These are phyloP conservation scores for Gelatoporia subvermispora DNA, from an alignment of 768 basidiomycete genomes.

Conservation along the genomic window DNA sequence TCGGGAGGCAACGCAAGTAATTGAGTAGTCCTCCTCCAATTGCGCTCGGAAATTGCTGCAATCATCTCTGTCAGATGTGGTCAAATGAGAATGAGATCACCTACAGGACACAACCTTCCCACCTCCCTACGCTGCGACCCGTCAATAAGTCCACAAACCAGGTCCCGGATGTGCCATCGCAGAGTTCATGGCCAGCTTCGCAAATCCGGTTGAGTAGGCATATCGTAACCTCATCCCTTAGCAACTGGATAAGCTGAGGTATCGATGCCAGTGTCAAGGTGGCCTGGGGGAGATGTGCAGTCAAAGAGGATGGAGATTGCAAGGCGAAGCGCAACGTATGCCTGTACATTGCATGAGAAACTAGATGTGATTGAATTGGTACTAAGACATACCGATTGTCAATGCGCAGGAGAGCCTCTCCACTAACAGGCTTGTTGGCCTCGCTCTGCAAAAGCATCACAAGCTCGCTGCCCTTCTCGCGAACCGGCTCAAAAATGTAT, in stretches of 20 bases:
- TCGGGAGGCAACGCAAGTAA: constrained; percentile 57
- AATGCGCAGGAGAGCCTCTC: constrained; percentile 70
- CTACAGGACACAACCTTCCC: constrained; percentile 76
- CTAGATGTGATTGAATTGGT: background rate
- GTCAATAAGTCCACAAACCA: constrained; percentile 78
- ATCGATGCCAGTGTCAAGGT: constrained; percentile 70
- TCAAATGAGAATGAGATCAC: constrained; percentile 24
- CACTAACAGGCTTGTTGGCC: constrained; percentile 45
- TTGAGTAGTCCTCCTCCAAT: constrained; percentile 43
- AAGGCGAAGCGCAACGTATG: constrained; percentile 75
- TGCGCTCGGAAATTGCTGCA: constrained; percentile 60
- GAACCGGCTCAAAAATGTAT: constrained; percentile 58
- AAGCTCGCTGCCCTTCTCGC: constrained; percentile 60
- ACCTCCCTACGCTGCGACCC: constrained; percentile 61
- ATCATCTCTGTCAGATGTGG: background rate
- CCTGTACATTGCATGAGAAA: constrained; percentile 29
- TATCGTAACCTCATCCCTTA: constrained; percentile 73
- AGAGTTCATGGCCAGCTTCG: constrained; percentile 54
- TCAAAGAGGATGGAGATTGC: constrained; percentile 66
- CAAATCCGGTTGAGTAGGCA: constrained; percentile 68
- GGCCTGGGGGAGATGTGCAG: constrained; percentile 78
- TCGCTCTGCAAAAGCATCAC: constrained; percentile 43
- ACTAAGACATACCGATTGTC: constrained; percentile 49
- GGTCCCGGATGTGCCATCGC: constrained; percentile 46
- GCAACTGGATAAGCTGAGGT: constrained; percentile 68